Percentiles rank a stretch among this genome's conserved stretches.
Evolutionary conservation across 208 protist species (phyloP).

Genomic region (Leishmania major): DNA sequence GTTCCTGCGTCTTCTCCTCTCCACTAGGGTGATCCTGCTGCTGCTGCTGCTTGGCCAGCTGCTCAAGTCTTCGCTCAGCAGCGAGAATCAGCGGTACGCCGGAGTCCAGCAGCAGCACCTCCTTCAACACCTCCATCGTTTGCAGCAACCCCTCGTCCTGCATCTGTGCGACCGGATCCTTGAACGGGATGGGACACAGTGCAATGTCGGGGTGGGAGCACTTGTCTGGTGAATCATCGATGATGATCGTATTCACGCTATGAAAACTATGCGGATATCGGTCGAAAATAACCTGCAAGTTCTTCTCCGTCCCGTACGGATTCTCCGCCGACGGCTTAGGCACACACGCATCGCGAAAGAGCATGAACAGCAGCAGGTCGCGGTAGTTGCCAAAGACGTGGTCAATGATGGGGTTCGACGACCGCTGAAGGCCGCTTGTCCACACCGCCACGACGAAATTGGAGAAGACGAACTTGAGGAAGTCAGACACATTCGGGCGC

Average conservation of each 20-base stretch:
- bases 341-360: conserved; percentile 77
- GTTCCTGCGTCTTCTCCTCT: background rate
- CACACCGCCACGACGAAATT: conserved; percentile 92
- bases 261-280: conserved; percentile 85
- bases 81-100: conserved; percentile 75
- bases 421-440: conserved; percentile 89
- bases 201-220: conserved; percentile 92
- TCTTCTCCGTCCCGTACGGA: conserved; percentile 86
- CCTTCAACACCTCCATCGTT: conserved; percentile 71
- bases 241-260: conserved; percentile 91
- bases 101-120: conserved; percentile 75
- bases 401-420: conserved; percentile 83
- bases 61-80: conserved; percentile 55
- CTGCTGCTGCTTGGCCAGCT: conserved; percentile 17
- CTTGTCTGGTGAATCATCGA: conserved; percentile 90
- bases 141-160: conserved; percentile 69
- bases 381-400: conserved; percentile 81
- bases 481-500: conserved; percentile 75
- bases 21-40: background rate
- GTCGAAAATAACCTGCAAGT: conserved; percentile 86
- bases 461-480: conserved; percentile 84
- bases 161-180: conserved; percentile 55
- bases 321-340: conserved; percentile 57
- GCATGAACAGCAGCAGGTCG: conserved; percentile 81
- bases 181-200: conserved; percentile 85